Base-by-base conservation (phyloP, 345 rosid species). In the Eucalyptus urophylla region DNA sequence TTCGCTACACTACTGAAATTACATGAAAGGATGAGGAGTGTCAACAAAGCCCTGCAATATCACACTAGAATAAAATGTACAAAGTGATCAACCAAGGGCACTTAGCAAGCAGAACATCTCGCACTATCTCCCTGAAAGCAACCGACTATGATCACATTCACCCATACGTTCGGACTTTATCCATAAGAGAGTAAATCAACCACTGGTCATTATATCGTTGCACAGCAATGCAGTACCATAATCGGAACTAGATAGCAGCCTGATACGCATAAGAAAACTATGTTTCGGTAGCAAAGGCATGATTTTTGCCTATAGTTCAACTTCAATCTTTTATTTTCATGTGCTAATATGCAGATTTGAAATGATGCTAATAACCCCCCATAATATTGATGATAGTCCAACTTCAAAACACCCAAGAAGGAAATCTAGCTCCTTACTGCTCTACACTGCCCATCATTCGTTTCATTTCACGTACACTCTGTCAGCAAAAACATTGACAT, bases 1-100 rank as follows among this genome's bases (percentile, higher is more conserved):
- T 98, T 98, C 7, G 98, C 96, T 88, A 94, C 93, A 89, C 95
- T 96, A 91, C 94, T 87, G 94, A 72, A 81, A 89, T 40, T 76
- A 40, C 85, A 76, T 72, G 29, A 76, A 40, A 76, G 29, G 85
- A 40, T 76, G 47, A 76, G 7, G 27, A 21, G 83, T 76, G 83
- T 76, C 83, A 40, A 37, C 83, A 76, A 22, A 76, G 45, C 45
- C 43, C 12, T 27, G 45, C 87, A 56, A 24, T 58, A 33, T 80
- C 87, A 88, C 21, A 50, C 16, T 50, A 88, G 31, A 37, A n/a
- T 56, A 43, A 43, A 44, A 80, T 53, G 80, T 50, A 21, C 47
- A 21, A 21, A 40, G 8, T 76, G 14, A 40, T 76, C 85, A 76
- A 22, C 47, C 47, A 76, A 11, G 85, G 47, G 85, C 47, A 76